Evolutionary conservation across 164 flowering plant species (phyloP), one percentile per base, ranked within the genome.

Genomic region (Akebia trifoliata): DNA sequence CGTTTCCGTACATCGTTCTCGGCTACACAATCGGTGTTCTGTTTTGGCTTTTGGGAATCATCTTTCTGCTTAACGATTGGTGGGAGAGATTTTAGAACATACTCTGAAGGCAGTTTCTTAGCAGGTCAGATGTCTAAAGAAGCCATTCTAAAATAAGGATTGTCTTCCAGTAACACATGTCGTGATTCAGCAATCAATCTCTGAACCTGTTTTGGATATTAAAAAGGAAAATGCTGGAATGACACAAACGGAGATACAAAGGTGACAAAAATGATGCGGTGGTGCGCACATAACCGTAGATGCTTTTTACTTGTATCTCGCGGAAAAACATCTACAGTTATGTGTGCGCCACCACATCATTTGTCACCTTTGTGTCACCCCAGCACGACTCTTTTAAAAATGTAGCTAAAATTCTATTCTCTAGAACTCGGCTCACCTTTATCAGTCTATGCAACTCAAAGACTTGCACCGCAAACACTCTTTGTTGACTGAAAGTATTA

Each of bases 391-490:
- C 12, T 30, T 24, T n/a, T 8, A 59, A 47, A 24, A 5, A 44
- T 50, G 45, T 40, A 56, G 32, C 42, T 29, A 25, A 21, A 39
- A 17, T 4, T 28, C n/a, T 20, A 14, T 44, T 18, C 18, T 15
- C 17, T 18, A 0, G 22, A 42, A 42, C 9, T 35, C 57, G 50
- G 49, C 69, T 67, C 63, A 87, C 98, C 88, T 82, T 81, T 50
- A 86, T 70, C 42, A 92, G 61, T 71, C 93, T 81, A 71, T 92
- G 98, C 79, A 92, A 72, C 81, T 92, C 98, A 55, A 92, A 92
- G 11, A 92, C 84, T 83, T 92, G 98, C 50, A 78, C 75, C 4
- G 84, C 80, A 69, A 92, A 89, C 11, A 74, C 70, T 69, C 84
- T 81, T 64, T 86, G 96, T 60, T 89, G 96, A 37, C 98, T 92